Evolutionary conservation across 371 early-diverging fungal genomes (phyloP), one percentile per base, ranked within the genome.

Genomic region (Furculomyces boomerangus): DNA sequence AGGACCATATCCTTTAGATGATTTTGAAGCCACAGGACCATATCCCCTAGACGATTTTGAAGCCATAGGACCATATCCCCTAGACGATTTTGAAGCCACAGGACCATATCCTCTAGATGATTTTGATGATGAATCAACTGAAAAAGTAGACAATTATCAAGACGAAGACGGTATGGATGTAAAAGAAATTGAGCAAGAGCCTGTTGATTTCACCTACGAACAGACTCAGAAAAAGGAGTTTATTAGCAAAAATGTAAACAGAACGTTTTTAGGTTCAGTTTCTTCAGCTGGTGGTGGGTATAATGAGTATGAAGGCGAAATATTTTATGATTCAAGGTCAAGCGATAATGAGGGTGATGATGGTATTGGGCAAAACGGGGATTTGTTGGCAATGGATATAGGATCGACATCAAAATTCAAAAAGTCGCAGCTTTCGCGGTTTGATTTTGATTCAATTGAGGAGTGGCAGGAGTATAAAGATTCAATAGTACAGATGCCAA

Each of bases 361-460:
- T 14, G 24, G 13, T 24, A 46, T 24, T 24, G n/a, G 8, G 8
- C 8, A 24, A 46, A 22, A 46, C 13, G 24, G 46, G 14, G 22
- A 46, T 7, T 13, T 7, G 7, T 46, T n/a, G 22, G 14, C 8
- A 46, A 46, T 46, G 46, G 46, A 46, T 22, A n/a, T 46, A 24
- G 46, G 46, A 46, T 46, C 46, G n/a, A 22, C 22, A 10, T 46
- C 46, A 8, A 46, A 46, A n/a, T 46, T 46, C 59, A 83, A 83
- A 47, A 73, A 74, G 44, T 74, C 76, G 1, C 83, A 86, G 61
- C 57, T 80, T 28, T 73, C 77, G 1, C 72, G 84, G 18, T 84
- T 77, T 67, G 83, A 84, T 62, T 85, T 85, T 68, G 86, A 84
- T 30, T 76, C 75, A 31, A 83, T 84, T 57, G 84, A 82, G 47